These are phyloP conservation scores for Massospora cicadina DNA, from an alignment of 371 early-diverging fungal genomes.

Conservation along the genomic window DNA sequence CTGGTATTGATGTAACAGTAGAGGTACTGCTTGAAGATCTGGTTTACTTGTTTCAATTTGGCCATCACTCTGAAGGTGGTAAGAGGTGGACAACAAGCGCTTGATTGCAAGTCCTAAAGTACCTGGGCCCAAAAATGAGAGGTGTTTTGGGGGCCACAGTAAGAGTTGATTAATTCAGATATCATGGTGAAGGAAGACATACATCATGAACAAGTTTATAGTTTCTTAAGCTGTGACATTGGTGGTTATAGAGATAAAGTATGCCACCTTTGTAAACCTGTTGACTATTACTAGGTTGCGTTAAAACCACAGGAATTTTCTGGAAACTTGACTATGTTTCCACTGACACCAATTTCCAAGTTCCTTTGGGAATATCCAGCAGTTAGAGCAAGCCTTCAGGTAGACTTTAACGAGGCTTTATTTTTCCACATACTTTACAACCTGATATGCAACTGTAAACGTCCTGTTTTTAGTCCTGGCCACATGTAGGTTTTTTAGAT, in stretches of 20 bases:
- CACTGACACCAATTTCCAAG: conserved; percentile 14
- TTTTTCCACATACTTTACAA: conserved; percentile 17
- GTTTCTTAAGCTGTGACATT: conserved; percentile 12
- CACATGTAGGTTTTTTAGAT: background rate
- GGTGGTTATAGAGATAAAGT: conserved; percentile 11
- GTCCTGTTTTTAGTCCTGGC: background rate
- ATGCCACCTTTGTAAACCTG: conserved; percentile 22
- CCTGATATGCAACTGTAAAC: background rate
- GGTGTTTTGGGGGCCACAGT: conserved; percentile 19
- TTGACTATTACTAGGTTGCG: conserved; percentile 24
- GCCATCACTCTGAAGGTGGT: conserved; percentile 30
- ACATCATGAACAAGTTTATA: conserved; percentile 11
- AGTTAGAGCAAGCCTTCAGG: conserved; percentile 22
- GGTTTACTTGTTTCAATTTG: conserved; percentile 32
- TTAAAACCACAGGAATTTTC: conserved; percentile 16
- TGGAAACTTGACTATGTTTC: conserved; percentile 15
- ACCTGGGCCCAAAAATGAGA: conserved; percentile 18
- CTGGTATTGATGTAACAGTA: conserved; percentile 19
- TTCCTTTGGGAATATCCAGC: conserved; percentile 13
- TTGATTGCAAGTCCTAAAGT: conserved; percentile 16
- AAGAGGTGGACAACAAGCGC: conserved; percentile 19
- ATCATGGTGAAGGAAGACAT: conserved; percentile 15
- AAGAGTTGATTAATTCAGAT: conserved; percentile 12
- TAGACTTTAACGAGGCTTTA: conserved; percentile 15
- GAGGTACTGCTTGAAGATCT: conserved; percentile 27